These are phyloP conservation scores for Kodamaea kakaduensis DNA, from an alignment of 805 yeast genomes.

Conservation along the genomic window DNA sequence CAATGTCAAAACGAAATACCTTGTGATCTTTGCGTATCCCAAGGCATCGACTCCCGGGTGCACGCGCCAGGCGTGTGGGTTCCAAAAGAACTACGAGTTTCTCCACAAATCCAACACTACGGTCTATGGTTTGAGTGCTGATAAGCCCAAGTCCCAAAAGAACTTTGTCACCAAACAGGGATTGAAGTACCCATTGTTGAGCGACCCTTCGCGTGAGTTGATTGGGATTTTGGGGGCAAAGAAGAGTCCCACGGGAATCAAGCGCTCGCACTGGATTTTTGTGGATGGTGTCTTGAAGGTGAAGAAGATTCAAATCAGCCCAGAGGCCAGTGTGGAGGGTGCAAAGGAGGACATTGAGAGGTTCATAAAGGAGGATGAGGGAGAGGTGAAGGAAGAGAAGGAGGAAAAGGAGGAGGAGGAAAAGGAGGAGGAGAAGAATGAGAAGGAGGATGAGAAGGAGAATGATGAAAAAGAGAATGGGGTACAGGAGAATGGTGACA, in stretches of 20 bases:
- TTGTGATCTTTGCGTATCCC: constrained; percentile 68
- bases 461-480: no score
- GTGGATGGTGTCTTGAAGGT: constrained; percentile 65
- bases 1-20: constrained; percentile 27
- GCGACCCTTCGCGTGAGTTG: constrained; percentile 69
- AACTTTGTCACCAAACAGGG: constrained; percentile 68
- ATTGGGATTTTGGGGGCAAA: constrained; percentile 79
- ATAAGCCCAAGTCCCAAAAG: constrained; percentile 72
- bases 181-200: constrained; percentile 67
- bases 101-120: constrained; percentile 49
- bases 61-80: constrained; percentile 91
- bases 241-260: constrained; percentile 70
- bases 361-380: constrained; percentile 24
- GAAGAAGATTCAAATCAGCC: constrained; percentile 50
- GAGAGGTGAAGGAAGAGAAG: constrained; percentile 8
- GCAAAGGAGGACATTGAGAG: constrained; percentile 55
- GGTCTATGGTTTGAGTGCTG: constrained; percentile 82
- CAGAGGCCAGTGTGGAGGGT: constrained; percentile 49
- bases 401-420: constrained; percentile 6
- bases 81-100: constrained; percentile 58
- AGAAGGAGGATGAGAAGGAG: not conserved
- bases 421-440: constrained; percentile 3
- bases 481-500: no score
- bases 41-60: constrained; percentile 95
- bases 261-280: constrained; percentile 91